Percentiles rank a stretch among this genome's conserved stretches.
These are phyloP conservation scores for Lentinus polychrous DNA, from an alignment of 1,284 basidiomycete genomes.

Conservation along the genomic window DNA sequence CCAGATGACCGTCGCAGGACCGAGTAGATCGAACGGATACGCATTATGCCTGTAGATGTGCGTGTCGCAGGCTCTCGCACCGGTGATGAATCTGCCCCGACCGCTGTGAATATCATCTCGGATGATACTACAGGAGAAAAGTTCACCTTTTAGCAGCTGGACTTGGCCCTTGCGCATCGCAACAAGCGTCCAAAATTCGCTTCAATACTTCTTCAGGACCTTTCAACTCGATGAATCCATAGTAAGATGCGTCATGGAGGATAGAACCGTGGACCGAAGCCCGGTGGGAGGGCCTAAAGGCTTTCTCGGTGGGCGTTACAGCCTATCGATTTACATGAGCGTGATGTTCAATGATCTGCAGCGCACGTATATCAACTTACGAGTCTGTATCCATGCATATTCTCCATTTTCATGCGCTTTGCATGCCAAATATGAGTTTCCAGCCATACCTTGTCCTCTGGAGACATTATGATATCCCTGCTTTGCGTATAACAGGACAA, in stretches of 20 bases:
- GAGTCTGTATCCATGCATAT: conserved; percentile 84
- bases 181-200: conserved; percentile 47
- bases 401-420: conserved; percentile 89
- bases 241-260: conserved; percentile 84
- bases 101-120: not conserved
- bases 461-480: not conserved
- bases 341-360: not conserved
- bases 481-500: not conserved
- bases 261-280: conserved; percentile 80
- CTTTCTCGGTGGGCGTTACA: conserved; percentile 80
- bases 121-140: not conserved
- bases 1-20: conserved; percentile 75
- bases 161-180: conserved; percentile 53
- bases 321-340: conserved; percentile 37
- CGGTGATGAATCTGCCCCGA: conserved; percentile 42
- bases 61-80: conserved; percentile 53
- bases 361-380: conserved; percentile 28
- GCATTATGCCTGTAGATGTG: conserved; percentile 52
- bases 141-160: conserved; percentile 51
- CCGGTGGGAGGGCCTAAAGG: conserved; percentile 82
- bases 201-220: conserved; percentile 54
- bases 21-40: conserved; percentile 69
- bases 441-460: conserved; percentile 83
- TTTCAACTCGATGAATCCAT: conserved; percentile 64
- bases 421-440: conserved; percentile 94